These are phyloP conservation scores for Dactylellina sp. DNA, from an alignment of 2,329 filamentous ascomycete genomes.

Conservation along the genomic window DNA sequence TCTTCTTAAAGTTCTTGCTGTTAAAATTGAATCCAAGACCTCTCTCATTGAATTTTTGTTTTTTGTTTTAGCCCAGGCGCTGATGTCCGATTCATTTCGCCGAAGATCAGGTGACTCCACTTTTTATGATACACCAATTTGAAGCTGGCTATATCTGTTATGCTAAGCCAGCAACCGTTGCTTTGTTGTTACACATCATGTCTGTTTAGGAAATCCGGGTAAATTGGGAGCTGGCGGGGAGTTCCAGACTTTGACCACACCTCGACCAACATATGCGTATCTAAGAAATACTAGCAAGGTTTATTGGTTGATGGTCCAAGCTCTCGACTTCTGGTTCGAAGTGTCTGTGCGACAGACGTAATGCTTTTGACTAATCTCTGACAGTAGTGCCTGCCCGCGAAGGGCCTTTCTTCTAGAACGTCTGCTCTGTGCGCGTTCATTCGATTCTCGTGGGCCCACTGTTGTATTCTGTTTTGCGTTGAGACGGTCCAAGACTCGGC, in stretches of 20 bases:
- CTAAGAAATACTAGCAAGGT: slow-evolving; percentile 22
- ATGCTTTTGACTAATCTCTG: neutral
- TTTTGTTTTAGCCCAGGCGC: slow-evolving; percentile 24
- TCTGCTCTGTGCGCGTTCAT: slow-evolving; percentile 11
- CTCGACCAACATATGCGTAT: slow-evolving; percentile 7
- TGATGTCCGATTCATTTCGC: slow-evolving; percentile 5
- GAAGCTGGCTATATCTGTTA: slow-evolving; percentile 1
- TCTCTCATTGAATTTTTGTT: too few species aligned
- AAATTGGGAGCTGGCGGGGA: slow-evolving; percentile 16
- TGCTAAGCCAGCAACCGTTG: slow-evolving; percentile 7
- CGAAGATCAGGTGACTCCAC: slow-evolving; percentile 42
- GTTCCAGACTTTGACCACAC: neutral
- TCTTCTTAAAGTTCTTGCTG: slow-evolving; percentile 23
- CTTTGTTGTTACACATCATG: slow-evolving; percentile 29
- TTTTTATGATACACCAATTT: slow-evolving; percentile 8
- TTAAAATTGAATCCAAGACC: neutral
- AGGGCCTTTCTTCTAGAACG: slow-evolving; percentile 21
- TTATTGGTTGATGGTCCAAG: slow-evolving; percentile 31
- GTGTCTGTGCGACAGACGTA: slow-evolving; percentile 28
- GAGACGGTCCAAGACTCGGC: slow-evolving; percentile 30
- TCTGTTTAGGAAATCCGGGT: slow-evolving; percentile 29
- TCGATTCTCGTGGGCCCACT: neutral
- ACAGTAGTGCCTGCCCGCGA: neutral
- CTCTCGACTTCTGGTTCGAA: slow-evolving; percentile 16
- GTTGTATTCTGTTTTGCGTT: slow-evolving; percentile 38